Conservation (phyloP, 768 basidiomycete genomes). For the Tylopilus felleus region DNA sequence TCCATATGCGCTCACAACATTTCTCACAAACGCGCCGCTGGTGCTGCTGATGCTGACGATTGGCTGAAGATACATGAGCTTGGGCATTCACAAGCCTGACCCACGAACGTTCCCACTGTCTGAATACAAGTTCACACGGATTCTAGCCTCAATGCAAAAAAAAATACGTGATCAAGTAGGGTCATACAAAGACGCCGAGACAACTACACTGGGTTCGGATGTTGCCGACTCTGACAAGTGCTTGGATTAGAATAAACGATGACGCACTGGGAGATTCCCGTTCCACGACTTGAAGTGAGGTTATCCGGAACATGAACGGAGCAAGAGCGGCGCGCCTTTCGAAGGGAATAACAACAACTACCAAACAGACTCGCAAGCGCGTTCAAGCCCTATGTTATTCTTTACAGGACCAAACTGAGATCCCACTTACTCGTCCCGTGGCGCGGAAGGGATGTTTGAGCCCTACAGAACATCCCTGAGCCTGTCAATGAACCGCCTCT, state of each 20-base stretch:
- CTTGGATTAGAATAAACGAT: neutral
- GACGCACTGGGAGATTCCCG: slow-evolving; percentile 1
- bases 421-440: slow-evolving; percentile 1
- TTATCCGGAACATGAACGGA: slow-evolving; percentile 12
- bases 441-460: slow-evolving; percentile 1
- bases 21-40: slow-evolving; percentile 6
- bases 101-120: neutral
- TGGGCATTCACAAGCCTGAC: neutral
- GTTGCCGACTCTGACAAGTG: neutral
- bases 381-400: neutral
- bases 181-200: slow-evolving; percentile 4
- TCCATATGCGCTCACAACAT: slow-evolving; percentile 1
- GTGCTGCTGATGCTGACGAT: neutral
- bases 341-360: neutral
- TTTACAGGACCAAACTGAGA: neutral
- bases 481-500: neutral
- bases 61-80: neutral
- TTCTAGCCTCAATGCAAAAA: neutral
- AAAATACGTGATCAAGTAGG: neutral
- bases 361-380: neutral
- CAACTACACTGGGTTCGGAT: slow-evolving; percentile 7
- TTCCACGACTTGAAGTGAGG: slow-evolving; percentile 1
- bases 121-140: neutral
- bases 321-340: slow-evolving; percentile 1
- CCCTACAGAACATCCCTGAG: neutral